Base-by-base conservation (phyloP, 164 flowering plant species). In the Liriodendron chinense region DNA sequence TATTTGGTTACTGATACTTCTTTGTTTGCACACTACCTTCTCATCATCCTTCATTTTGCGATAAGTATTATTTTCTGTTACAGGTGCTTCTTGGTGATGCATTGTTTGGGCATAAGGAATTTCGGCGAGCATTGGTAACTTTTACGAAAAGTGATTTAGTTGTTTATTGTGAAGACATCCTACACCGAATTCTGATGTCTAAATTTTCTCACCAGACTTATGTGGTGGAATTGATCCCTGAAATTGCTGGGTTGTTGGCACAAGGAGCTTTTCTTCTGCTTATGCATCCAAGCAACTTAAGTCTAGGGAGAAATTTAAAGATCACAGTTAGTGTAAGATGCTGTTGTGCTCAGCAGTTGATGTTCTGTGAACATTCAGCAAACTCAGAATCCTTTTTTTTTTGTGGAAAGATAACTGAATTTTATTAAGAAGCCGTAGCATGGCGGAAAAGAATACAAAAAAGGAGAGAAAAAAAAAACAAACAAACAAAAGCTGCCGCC, bases 21-120 rank as follows among this genome's bases (percentile, higher is more conserved):
- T 12, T 20, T 21, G 12, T 50, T 43, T 7, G 34, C 61, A 3
- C 10, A 13, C 12, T 68, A 22, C 24, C 57, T 57, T 22, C 24
- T 34, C 56, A 18, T 47, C 71, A 26, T n/a, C n/a, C 24, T 47
- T 47, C 16, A n/a, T 47, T 69, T 69, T 69, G 43, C 5, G 68
- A 63, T 66, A 63, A 14, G 9, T 34, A 34, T 6, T 43, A 9
- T 10, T 22, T 21, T 62, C 69, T 47, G 65, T 69, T 79, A 57
- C 81, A 94, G 98, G 91, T 91, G 76, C 90, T 92, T 76, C 88
- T 90, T 72, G 98, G 94, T 16, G 96, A 94, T 84, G 86, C 97
- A 9, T 83, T 93, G 75, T 90, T 84, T 81, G 92, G 89, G 21
- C 93, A 90, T 59, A 89, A 88, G 78, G 97, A 94, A 84, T 87